Percentiles rank a stretch among this genome's conserved stretches.
Evolutionary conservation across 1,284 basidiomycete genomes (phyloP).

Genomic region (Grifola frondosa): DNA sequence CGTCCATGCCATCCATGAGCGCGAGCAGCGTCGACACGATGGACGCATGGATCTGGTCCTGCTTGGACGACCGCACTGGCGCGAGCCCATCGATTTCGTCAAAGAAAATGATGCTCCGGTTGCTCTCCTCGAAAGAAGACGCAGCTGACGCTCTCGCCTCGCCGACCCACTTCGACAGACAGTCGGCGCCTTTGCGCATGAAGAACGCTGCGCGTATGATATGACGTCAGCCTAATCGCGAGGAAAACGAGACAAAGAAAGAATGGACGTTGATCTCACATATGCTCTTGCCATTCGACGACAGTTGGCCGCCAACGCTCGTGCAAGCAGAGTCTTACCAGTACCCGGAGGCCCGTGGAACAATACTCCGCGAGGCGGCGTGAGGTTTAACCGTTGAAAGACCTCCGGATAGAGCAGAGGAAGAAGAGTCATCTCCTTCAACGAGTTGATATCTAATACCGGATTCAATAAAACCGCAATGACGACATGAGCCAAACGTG

Average conservation of each 20-base stretch:
- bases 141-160: conserved; percentile 96
- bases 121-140: conserved; percentile 97
- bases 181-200: conserved; percentile 99
- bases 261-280: too few species aligned
- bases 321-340: conserved; percentile 90
- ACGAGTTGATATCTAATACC: conserved; percentile 93
- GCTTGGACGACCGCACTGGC: conserved; percentile 95
- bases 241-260: too few species aligned
- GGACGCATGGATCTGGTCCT: conserved; percentile 98
- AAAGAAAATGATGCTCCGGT: conserved; percentile 95
- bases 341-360: conserved; percentile 98
- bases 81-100: conserved; percentile 99
- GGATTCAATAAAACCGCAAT: neutral
- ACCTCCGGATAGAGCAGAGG: conserved; percentile 97
- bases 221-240: too few species aligned
- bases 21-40: conserved; percentile 96
- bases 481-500: conserved; percentile 1
- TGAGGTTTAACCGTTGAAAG: conserved; percentile 93
- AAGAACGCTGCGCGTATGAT: conserved; percentile 75
- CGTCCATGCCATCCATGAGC: conserved; percentile 99
- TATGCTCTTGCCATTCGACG: conserved; percentile 89
- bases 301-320: conserved; percentile 94
- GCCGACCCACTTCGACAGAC: conserved; percentile 98
- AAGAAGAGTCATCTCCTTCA: conserved; percentile 98
- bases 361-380: conserved; percentile 94